Evolutionary conservation across 2,329 filamentous ascomycete genomes (phyloP).

Genomic region (Alternaria conjuncta): DNA sequence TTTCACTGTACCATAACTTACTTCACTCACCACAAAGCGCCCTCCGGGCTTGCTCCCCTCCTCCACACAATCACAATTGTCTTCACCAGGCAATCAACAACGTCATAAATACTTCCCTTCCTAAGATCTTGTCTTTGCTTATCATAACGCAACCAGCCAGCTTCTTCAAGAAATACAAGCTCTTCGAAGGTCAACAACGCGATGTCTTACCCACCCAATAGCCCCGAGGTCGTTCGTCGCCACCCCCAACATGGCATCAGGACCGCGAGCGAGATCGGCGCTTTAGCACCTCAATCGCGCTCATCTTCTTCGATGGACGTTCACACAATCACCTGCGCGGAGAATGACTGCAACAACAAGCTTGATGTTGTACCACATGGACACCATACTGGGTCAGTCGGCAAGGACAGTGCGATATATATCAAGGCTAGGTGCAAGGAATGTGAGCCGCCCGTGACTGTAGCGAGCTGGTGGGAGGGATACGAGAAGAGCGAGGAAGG

Average conservation of each 20-base stretch:
- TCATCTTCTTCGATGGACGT: neutral
- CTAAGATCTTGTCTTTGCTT: neutral
- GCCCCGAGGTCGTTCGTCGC: neutral
- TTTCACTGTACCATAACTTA: neutral
- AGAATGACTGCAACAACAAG: neutral
- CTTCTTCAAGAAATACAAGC: neutral
- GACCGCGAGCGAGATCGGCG: neutral
- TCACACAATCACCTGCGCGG: neutral
- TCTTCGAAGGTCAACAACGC: neutral
- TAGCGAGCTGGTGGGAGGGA: neutral
- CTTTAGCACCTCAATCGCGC: neutral
- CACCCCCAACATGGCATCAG: conserved; percentile 5
- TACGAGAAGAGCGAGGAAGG: neutral
- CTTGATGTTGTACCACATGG: neutral
- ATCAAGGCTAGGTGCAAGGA: conserved; percentile 5
- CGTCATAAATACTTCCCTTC: neutral
- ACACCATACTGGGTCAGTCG: neutral
- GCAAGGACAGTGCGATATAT: neutral
- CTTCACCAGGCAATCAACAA: neutral
- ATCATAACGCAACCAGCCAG: neutral
- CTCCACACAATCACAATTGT: neutral
- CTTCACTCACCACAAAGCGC: neutral
- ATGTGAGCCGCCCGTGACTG: neutral
- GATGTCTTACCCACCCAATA: conserved; percentile 6
- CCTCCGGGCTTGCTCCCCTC: neutral